Percentiles rank a stretch among this genome's conserved stretches.
phyloP scores from a whole-genome alignment of 225 moss, liverwort and hornwort genomes.

The Anthoceros angustus region DNA sequence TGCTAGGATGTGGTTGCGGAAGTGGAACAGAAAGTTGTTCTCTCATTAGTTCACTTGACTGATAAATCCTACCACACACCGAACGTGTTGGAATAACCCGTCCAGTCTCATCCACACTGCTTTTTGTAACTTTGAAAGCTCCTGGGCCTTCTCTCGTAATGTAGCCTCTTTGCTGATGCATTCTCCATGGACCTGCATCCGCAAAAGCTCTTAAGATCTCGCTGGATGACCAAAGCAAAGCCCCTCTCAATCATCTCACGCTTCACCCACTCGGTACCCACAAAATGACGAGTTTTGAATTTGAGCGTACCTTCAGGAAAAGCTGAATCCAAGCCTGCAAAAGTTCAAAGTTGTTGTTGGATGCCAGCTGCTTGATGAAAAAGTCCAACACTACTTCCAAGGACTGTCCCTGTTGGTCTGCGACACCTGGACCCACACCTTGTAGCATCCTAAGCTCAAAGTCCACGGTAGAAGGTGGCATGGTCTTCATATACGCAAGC shows the following conservation, averaged over 20 bases:
- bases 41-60: no score
- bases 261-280: neutral
- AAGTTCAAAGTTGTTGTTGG: constrained; percentile 84
- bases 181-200: constrained; percentile 61
- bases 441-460: neutral
- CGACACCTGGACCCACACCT: neutral
- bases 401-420: constrained; percentile 33
- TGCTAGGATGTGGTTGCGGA: no score
- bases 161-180: constrained; percentile 32
- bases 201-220: neutral
- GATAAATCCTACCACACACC: constrained; percentile 45
- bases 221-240: neutral
- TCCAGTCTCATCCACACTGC: constrained; percentile 70
- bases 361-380: constrained; percentile 40
- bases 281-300: no score
- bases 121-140: constrained; percentile 51
- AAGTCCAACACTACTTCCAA: constrained; percentile 75
- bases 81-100: constrained; percentile 61
- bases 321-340: constrained; percentile 67
- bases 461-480: neutral
- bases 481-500: neutral
- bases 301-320: constrained; percentile 72
- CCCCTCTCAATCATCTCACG: neutral
- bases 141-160: constrained; percentile 57
- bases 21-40: no score